Conservation (phyloP, 176 grass and related monocot species). For the Olyra latifolia region DNA sequence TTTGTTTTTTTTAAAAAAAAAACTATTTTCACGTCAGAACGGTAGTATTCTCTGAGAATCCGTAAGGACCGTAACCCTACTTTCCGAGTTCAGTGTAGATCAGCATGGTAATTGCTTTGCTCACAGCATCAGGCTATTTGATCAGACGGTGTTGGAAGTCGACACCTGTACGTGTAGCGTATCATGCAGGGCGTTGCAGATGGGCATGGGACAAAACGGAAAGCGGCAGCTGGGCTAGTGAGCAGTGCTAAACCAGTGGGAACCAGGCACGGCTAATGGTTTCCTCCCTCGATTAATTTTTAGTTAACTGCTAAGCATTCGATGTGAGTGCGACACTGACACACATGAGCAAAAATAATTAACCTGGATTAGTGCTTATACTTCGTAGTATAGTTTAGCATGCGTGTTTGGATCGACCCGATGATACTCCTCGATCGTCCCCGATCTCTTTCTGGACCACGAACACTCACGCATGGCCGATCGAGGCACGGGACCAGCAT, state of each 20-base stretch:
- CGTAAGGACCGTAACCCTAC: too few species aligned
- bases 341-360: neutral
- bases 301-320: neutral
- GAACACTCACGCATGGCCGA: neutral
- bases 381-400: too few species aligned
- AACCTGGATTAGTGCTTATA: too few species aligned
- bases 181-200: neutral
- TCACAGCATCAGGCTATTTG: too few species aligned
- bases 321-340: neutral
- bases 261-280: neutral
- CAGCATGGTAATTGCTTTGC: too few species aligned
- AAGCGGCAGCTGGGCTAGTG: neutral
- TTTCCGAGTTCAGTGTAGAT: too few species aligned
- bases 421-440: too few species aligned
- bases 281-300: neutral
- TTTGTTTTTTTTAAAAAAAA: too few species aligned
- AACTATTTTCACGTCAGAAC: too few species aligned
- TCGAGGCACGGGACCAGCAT: neutral
- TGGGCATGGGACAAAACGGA: neutral
- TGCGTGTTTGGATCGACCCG: neutral
- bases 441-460: conserved; percentile 13
- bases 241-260: conserved; percentile 15
- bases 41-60: too few species aligned
- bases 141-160: too few species aligned
- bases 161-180: too few species aligned